Conservation (phyloP, 176 grass and related monocot species). For the Aegilops tauschii region DNA sequence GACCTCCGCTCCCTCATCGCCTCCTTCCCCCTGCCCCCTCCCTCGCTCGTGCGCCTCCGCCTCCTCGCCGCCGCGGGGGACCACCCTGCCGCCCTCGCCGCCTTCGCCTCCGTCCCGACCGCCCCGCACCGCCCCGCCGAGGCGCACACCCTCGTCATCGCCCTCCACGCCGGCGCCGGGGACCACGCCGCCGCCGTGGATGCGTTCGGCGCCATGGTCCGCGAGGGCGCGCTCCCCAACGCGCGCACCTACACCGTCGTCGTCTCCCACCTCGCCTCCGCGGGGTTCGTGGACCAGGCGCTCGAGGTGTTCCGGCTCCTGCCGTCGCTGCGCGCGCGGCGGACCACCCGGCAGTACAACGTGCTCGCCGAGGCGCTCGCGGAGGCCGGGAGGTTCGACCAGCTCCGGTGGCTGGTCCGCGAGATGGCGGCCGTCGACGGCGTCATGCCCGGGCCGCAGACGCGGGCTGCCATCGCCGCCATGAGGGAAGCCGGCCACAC, state of each 20-base stretch:
- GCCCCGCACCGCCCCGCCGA: conserved; percentile 35
- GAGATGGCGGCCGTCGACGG: conserved; percentile 71
- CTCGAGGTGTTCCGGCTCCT: conserved; percentile 64
- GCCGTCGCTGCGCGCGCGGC: conserved; percentile 57
- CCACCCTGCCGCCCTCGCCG: conserved; percentile 26
- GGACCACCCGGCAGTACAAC: conserved; percentile 72
- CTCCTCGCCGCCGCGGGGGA: conserved; percentile 52
- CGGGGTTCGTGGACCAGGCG: conserved; percentile 50
- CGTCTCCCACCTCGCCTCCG: conserved; percentile 56
- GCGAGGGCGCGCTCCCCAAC: conserved; percentile 63
- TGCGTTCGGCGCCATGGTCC: conserved; percentile 64
- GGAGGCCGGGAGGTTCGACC: conserved; percentile 37
- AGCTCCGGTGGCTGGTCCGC: conserved; percentile 50
- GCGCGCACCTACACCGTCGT: conserved; percentile 69
- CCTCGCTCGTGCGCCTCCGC: conserved; percentile 50
- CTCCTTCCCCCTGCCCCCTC: conserved; percentile 42
- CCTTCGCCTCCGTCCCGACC: conserved; percentile 45
- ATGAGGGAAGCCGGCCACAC: conserved; percentile 58
- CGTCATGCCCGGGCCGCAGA: conserved; percentile 63
- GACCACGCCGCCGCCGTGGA: conserved; percentile 45
- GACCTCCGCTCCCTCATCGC: conserved; percentile 40
- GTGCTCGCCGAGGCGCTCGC: conserved; percentile 59
- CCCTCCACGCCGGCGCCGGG: conserved; percentile 35
- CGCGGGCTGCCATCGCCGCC: conserved; percentile 42
- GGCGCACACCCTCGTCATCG: conserved; percentile 57